Evolutionary conservation across 2,329 filamentous ascomycete species (phyloP).

Genomic region (Aspergillus fischeri): DNA sequence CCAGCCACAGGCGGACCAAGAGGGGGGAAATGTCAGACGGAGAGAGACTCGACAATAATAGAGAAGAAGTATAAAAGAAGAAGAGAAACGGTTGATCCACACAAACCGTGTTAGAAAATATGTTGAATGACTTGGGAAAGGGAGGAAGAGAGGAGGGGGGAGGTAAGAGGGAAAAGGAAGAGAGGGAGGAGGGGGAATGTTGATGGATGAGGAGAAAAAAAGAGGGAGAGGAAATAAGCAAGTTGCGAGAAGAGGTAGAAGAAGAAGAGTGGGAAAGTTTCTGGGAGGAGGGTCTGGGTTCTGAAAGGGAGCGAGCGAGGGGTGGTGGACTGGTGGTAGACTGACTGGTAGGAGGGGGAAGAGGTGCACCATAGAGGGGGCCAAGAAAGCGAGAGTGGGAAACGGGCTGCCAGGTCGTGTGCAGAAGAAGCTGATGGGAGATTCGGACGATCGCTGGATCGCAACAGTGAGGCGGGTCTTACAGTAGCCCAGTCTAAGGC

Average conservation of each 20-base stretch:
- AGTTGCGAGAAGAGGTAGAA: constrained; percentile 7
- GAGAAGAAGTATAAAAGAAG: neutral
- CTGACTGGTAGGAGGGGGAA: no score
- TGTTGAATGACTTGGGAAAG: constrained; percentile 16
- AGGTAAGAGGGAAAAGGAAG: constrained; percentile 17
- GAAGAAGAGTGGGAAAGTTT: constrained; percentile 5
- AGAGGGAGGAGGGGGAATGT: constrained; percentile 11
- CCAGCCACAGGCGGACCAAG: constrained; percentile 40
- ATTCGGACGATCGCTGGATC: constrained; percentile 20
- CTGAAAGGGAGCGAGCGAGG: no score
- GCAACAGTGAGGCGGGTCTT: constrained; percentile 23
- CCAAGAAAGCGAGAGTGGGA: constrained; percentile 12
- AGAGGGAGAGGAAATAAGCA: constrained; percentile 13
- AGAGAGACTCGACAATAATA: no score
- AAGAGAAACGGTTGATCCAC: constrained; percentile 5
- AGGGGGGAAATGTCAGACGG: neutral
- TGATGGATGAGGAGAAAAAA: constrained; percentile 8
- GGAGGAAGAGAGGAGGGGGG: constrained; percentile 16
- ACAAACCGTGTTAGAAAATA: constrained; percentile 11
- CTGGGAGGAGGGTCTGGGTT: no score
- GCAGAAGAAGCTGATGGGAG: constrained; percentile 15
- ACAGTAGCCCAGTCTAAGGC: constrained; percentile 4
- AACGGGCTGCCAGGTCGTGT: constrained; percentile 18
- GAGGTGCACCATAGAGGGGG: constrained; percentile 7
- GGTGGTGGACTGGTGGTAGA: no score